Percentiles rank a stretch among this genome's conserved stretches.
phyloP scores from a whole-genome alignment of 768 basidiomycete genomes.

The Collybia nuda region DNA sequence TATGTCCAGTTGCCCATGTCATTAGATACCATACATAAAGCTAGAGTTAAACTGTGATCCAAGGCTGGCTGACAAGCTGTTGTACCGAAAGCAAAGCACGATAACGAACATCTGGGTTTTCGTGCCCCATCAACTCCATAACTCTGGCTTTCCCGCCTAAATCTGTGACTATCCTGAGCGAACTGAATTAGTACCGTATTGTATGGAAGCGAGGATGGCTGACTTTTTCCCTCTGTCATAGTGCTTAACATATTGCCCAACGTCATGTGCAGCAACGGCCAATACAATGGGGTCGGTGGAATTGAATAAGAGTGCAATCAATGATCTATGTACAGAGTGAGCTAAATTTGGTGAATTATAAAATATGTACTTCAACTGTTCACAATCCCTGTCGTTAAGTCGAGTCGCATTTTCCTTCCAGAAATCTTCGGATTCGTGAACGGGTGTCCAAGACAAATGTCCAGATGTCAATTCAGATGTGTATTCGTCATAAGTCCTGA shows the following conservation, averaged over 20 bases:
- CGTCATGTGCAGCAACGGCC: conserved; percentile 89
- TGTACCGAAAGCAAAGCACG: conserved; percentile 89
- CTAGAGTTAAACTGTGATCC: conserved; percentile 49
- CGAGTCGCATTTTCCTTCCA: conserved; percentile 95
- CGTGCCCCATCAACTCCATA: conserved; percentile 92
- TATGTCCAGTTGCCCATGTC: not conserved
- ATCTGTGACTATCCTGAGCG: conserved; percentile 66
- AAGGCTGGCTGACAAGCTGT: conserved; percentile 87
- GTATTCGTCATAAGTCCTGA: conserved; percentile 95
- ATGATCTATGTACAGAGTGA: conserved; percentile 8
- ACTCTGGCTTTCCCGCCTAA: conserved; percentile 84
- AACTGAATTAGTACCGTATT: conserved; percentile 4
- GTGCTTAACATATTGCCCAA: conserved; percentile 93
- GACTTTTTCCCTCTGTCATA: conserved; percentile 92
- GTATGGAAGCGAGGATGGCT: conserved; percentile 20
- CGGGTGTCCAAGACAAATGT: conserved; percentile 92
- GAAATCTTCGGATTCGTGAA: conserved; percentile 95
- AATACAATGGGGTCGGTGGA: conserved; percentile 77
- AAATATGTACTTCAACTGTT: conserved; percentile 73
- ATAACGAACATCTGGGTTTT: conserved; percentile 88
- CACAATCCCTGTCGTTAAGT: conserved; percentile 81
- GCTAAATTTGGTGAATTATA: not conserved
- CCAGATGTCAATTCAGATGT: conserved; percentile 87
- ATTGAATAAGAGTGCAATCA: conserved; percentile 70
- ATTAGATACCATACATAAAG: not conserved